Conservation (phyloP, 1,284 basidiomycete species). For the Exobasidium cylindrosporum region DNA sequence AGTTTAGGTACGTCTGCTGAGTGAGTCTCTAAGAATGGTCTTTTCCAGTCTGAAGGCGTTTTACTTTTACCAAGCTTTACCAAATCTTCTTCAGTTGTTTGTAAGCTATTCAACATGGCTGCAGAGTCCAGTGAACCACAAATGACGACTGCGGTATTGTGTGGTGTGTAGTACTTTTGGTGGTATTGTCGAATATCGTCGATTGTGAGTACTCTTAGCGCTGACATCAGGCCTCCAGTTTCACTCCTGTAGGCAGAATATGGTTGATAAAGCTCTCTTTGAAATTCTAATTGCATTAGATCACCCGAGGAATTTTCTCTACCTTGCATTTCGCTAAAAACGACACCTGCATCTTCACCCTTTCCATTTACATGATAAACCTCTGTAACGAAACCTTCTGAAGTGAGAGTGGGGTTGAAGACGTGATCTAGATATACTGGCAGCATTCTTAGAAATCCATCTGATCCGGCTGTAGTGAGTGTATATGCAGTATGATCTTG, state of each 20-base stretch:
- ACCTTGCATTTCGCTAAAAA: conserved; percentile 84
- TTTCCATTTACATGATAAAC: conserved; percentile 74
- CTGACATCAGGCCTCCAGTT: conserved; percentile 93
- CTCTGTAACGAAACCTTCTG: conserved; percentile 88
- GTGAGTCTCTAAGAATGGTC: conserved; percentile 87
- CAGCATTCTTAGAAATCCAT: conserved; percentile 89
- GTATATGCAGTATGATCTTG: conserved; percentile 73
- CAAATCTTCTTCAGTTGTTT: conserved; percentile 42
- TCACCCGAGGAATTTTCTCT: conserved; percentile 88
- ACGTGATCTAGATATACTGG: conserved; percentile 97
- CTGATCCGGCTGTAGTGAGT: conserved; percentile 91
- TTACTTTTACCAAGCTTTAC: conserved; percentile 66
- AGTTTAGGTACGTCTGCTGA: conserved; percentile 66
- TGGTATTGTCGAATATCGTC: conserved; percentile 89
- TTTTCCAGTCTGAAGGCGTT: conserved; percentile 73
- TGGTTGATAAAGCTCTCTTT: conserved; percentile 71
- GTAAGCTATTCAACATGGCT: conserved; percentile 65
- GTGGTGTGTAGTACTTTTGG: conserved; percentile 83
- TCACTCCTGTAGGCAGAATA: conserved; percentile 90
- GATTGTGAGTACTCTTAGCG: conserved; percentile 77
- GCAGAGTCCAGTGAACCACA: conserved; percentile 69
- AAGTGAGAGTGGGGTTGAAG: conserved; percentile 89
- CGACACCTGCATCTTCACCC: conserved; percentile 91
- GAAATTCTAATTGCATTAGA: conserved; percentile 70
- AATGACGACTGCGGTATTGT: conserved; percentile 84